Evolutionary conservation across 106 monocot species (phyloP).

Genomic region (Dendrobium chrysotoxum): DNA sequence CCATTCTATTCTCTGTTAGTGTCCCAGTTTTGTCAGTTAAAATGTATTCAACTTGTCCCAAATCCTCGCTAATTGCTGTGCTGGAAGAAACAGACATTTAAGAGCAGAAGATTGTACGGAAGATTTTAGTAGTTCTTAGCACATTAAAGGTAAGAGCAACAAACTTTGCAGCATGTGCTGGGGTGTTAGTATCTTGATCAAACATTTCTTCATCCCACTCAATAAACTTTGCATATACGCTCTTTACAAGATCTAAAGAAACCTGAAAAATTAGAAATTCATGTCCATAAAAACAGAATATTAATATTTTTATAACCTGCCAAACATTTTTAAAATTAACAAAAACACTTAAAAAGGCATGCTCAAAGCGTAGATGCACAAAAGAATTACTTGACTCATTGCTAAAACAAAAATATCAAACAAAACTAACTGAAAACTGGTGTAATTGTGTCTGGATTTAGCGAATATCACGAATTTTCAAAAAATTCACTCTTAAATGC

Average conservation of each 20-base stretch:
- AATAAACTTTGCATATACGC: slow-evolving; percentile 94
- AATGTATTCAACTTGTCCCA: slow-evolving; percentile 96
- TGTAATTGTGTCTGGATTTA: not conserved
- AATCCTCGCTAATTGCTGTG: slow-evolving; percentile 95
- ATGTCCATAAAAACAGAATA: slow-evolving; percentile 8
- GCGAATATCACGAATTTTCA: not conserved
- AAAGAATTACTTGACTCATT: not conserved
- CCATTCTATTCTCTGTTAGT: slow-evolving; percentile 92
- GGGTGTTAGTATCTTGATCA: slow-evolving; percentile 70
- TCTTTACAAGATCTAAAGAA: slow-evolving; percentile 85
- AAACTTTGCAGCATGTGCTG: slow-evolving; percentile 90
- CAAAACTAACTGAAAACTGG: not conserved
- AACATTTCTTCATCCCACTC: slow-evolving; percentile 99
- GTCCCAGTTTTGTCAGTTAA: slow-evolving; percentile 98
- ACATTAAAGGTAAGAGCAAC: not conserved
- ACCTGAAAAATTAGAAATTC: slow-evolving; percentile 44
- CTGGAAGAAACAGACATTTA: slow-evolving; percentile 39
- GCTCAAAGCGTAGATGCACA: not conserved
- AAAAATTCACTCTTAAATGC: not conserved
- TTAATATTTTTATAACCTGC: not conserved
- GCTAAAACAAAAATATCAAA: not conserved
- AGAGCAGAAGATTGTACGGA: not conserved
- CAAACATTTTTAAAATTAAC: not conserved
- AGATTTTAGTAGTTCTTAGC: not conserved
- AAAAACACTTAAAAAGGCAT: not conserved